These are phyloP conservation scores for Cylindricascospora bacillispora DNA, from an alignment of 1,139 yeast species.

Conservation along the genomic window DNA sequence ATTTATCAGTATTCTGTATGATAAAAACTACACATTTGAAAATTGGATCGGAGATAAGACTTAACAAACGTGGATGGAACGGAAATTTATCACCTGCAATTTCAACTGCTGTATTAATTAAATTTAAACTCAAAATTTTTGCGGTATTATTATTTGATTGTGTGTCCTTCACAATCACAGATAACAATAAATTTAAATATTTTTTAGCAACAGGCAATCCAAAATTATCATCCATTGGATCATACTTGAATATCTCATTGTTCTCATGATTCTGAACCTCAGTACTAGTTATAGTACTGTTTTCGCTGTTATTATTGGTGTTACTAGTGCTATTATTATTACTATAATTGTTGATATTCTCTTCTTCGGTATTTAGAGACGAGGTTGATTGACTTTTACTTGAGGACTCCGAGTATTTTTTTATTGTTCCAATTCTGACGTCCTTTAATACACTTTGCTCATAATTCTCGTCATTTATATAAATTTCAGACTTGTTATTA, in stretches of 20 bases:
- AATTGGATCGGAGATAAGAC: slow-evolving; percentile 59
- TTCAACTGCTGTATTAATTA: slow-evolving; percentile 69
- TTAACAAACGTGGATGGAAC: slow-evolving; percentile 50
- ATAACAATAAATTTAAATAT: slow-evolving; percentile 53
- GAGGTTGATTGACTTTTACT: not conserved
- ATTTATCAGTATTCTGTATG: slow-evolving; percentile 52
- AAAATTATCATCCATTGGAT: slow-evolving; percentile 14
- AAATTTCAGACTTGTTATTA: slow-evolving; percentile 1
- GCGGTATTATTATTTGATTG: slow-evolving; percentile 55
- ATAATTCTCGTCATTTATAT: slow-evolving; percentile 23
- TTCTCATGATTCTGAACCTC: not conserved
- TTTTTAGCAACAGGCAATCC: slow-evolving; percentile 28
- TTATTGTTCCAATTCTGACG: slow-evolving; percentile 19
- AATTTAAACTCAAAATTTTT: slow-evolving; percentile 63
- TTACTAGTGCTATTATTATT: not conserved
- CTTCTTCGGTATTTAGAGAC: not conserved
- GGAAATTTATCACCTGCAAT: slow-evolving; percentile 60
- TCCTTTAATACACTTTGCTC: slow-evolving; percentile 21
- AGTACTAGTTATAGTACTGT: not conserved
- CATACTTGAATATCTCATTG: slow-evolving; percentile 1
- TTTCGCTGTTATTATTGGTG: not conserved
- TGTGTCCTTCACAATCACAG: slow-evolving; percentile 60
- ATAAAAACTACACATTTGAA: slow-evolving; percentile 73
- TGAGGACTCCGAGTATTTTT: not conserved
- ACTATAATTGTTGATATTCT: not conserved